A percentile compares a stretch with the other conserved stretches of the same genome.
Conservation (phyloP, 257 asterid species). For the Verbascum thapsus region DNA sequence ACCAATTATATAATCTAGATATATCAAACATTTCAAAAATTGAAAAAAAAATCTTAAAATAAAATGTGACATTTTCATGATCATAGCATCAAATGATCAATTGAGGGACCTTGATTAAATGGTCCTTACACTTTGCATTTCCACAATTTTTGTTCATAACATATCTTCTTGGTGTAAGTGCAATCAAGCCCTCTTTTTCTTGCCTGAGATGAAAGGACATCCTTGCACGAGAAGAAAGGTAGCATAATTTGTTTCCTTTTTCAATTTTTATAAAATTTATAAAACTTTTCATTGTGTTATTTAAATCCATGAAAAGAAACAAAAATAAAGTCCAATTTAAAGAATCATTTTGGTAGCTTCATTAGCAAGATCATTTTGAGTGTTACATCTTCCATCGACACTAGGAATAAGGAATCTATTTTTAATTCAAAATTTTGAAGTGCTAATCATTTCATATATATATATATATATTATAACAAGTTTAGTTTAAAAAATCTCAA, state of each 20-base stretch:
- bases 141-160: conserved; percentile 25
- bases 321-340: conserved; percentile 29
- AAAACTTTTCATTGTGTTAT: conserved; percentile 39
- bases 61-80: neutral
- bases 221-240: conserved; percentile 70
- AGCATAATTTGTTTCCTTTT: conserved; percentile 47
- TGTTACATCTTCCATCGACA: conserved; percentile 38
- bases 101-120: conserved; percentile 38
- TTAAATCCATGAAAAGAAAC: conserved; percentile 24
- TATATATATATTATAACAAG: neutral
- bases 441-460: neutral
- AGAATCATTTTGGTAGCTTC: conserved; percentile 42
- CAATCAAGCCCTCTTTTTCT: conserved; percentile 28
- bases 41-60: conserved; percentile 1
- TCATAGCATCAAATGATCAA: conserved; percentile 39
- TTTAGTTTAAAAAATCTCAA: no score
- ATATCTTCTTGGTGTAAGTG: conserved; percentile 44
- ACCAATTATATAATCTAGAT: conserved; percentile 24
- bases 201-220: conserved; percentile 47
- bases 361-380: conserved; percentile 31
- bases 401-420: conserved; percentile 42
- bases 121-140: conserved; percentile 20
- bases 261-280: conserved; percentile 20
- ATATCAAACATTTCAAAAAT: conserved; percentile 26
- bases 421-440: conserved; percentile 38